Conservation (phyloP, 202 grass and related monocot genomes). For the Setaria italica region DNA sequence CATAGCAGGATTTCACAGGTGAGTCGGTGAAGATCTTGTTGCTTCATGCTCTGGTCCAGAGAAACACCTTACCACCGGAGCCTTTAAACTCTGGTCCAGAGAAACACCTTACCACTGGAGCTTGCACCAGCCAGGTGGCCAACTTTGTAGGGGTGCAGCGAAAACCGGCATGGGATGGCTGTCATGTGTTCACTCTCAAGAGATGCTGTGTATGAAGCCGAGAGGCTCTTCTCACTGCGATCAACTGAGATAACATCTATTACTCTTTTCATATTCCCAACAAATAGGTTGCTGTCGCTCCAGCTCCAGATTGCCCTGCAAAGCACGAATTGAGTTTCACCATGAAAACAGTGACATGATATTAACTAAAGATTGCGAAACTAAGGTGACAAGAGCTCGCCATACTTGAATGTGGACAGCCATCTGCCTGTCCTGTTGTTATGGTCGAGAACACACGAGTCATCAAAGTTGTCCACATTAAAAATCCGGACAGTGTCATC, state of each 20-base stretch:
- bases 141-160: slow-evolving; percentile 65
- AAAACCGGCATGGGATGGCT: slow-evolving; percentile 64
- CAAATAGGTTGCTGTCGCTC: slow-evolving; percentile 64
- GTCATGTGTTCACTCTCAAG: slow-evolving; percentile 77
- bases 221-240: neutral
- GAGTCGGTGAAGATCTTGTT: neutral
- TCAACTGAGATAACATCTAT: slow-evolving; percentile 74
- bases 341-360: neutral
- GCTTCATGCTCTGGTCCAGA: slow-evolving; percentile 62
- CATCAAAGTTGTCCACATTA: slow-evolving; percentile 51
- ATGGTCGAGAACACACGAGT: slow-evolving; percentile 53
- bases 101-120: slow-evolving; percentile 65
- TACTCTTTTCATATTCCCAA: slow-evolving; percentile 77
- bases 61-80: slow-evolving; percentile 64
- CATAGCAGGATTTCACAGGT: neutral
- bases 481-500: slow-evolving; percentile 68
- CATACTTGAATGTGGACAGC: slow-evolving; percentile 86
- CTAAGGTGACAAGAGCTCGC: neutral
- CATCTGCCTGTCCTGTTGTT: slow-evolving; percentile 71
- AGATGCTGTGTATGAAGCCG: slow-evolving; percentile 15
- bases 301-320: slow-evolving; percentile 93
- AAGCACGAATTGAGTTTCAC: slow-evolving; percentile 12
- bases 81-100: slow-evolving; percentile 67
- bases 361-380: neutral
- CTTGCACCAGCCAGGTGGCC: slow-evolving; percentile 71